phyloP scores from a whole-genome alignment of 306 rosid genomes.

The Cicer chorassanicum region DNA sequence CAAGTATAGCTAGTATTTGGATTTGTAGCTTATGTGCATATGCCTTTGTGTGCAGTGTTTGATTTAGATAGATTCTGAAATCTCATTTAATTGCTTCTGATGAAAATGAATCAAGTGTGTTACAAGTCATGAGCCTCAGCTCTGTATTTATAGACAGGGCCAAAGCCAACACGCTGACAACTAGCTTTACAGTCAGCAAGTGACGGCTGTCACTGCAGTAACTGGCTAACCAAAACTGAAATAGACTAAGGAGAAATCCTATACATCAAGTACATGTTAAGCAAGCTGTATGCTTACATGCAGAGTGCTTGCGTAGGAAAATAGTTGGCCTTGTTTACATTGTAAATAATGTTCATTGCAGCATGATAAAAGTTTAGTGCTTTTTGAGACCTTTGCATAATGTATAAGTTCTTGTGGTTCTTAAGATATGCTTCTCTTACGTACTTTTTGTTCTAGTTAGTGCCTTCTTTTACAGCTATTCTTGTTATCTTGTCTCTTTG shows the following conservation, averaged over 20 bases:
- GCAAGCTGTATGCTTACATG: too few species aligned
- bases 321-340: conserved; percentile 26
- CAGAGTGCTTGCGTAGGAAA: conserved; percentile 30
- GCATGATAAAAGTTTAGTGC: conserved; percentile 21
- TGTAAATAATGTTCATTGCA: conserved; percentile 28
- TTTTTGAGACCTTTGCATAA: conserved; percentile 38
- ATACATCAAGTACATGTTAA: too few species aligned
- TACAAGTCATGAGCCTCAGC: too few species aligned
- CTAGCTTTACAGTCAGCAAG: too few species aligned
- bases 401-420: conserved; percentile 33
- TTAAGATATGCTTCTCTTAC: conserved; percentile 29
- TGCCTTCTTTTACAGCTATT: neutral
- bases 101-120: too few species aligned
- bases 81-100: too few species aligned
- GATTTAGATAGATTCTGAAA: too few species aligned
- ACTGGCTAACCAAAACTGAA: too few species aligned
- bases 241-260: too few species aligned
- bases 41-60: neutral
- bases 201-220: too few species aligned
- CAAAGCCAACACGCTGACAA: too few species aligned
- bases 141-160: too few species aligned
- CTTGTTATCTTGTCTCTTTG: conserved; percentile 21
- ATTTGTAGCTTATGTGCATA: conserved; percentile 7
- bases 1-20: conserved; percentile 31
- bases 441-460: conserved; percentile 4